Percentiles rank a stretch among this genome's conserved stretches.
These are phyloP conservation scores for Cytospora chrysosperma DNA, from an alignment of 2,329 filamentous ascomycete species.

Conservation along the genomic window DNA sequence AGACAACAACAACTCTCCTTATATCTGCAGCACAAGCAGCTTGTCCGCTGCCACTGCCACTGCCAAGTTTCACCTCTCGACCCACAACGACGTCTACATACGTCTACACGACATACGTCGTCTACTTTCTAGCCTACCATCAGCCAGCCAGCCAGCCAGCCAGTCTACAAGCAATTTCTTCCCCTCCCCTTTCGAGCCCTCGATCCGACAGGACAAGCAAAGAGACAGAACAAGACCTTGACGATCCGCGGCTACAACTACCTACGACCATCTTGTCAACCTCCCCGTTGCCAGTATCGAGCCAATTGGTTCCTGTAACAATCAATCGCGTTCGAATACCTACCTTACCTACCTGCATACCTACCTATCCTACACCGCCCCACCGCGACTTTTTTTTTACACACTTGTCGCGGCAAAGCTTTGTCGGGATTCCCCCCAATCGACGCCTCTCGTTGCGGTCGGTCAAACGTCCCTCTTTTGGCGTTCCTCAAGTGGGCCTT, in stretches of 20 bases:
- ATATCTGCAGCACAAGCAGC: constrained; percentile 16
- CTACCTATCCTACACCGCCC: constrained; percentile 13
- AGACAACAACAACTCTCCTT: constrained; percentile 21
- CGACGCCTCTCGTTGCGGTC: constrained; percentile 5
- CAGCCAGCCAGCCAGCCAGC: not conserved
- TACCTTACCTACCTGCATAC: no score
- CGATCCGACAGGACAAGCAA: not conserved
- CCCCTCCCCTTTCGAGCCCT: constrained; percentile 16
- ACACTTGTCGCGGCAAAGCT: constrained; percentile 4
- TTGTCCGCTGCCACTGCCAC: constrained; percentile 4
- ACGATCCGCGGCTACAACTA: not conserved
- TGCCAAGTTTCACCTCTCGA: constrained; percentile 24
- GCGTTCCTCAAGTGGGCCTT: constrained; percentile 13
- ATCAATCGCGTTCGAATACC: constrained; percentile 5
- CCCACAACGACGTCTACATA: constrained; percentile 6
- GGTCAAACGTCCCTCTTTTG: not conserved
- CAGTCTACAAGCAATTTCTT: constrained; percentile 14
- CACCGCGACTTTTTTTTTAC: constrained; percentile 15
- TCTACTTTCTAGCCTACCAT: no score
- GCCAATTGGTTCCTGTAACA: constrained; percentile 14
- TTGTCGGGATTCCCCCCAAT: not conserved
- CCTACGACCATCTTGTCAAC: constrained; percentile 1
- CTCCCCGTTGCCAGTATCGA: constrained; percentile 6
- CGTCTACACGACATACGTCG: no score
- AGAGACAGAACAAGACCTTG: constrained; percentile 4